phyloP scores from a whole-genome alignment of 164 flowering plant genomes.

The Houttuynia cordata region DNA sequence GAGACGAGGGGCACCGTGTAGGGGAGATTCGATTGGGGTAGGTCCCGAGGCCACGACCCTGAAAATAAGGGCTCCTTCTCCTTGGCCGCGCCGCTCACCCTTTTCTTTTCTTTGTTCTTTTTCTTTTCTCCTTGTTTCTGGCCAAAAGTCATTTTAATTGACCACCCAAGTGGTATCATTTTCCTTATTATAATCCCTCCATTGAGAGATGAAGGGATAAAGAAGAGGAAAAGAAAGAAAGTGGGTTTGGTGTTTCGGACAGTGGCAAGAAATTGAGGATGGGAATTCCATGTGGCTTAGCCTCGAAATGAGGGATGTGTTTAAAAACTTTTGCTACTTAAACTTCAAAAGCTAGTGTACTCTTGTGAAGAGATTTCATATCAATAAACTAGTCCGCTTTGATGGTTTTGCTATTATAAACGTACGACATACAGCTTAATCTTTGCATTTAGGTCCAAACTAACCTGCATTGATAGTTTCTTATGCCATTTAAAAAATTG shows the following conservation, averaged over 20 bases:
- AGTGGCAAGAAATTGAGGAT: slow-evolving; percentile 2
- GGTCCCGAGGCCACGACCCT: slow-evolving; percentile 47
- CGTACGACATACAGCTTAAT: not conserved
- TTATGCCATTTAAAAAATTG: not conserved
- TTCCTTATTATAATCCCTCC: not conserved
- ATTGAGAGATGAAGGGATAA: not conserved
- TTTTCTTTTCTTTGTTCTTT: slow-evolving; percentile 5
- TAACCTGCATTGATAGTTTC: not conserved
- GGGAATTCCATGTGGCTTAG: slow-evolving; percentile 22
- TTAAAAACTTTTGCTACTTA: slow-evolving; percentile 1
- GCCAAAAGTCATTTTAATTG: slow-evolving; percentile 2
- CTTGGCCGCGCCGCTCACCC: slow-evolving; percentile 29
- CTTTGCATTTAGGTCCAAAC: not conserved
- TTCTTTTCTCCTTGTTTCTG: not conserved
- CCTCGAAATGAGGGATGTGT: slow-evolving; percentile 26
- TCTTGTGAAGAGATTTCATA: not conserved
- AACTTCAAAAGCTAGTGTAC: not conserved
- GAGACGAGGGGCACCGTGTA: slow-evolving; percentile 12
- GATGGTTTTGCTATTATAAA: not conserved
- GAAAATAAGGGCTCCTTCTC: slow-evolving; percentile 18
- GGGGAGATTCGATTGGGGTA: slow-evolving; percentile 33
- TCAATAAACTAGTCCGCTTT: not conserved
- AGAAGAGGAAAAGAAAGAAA: not conserved
- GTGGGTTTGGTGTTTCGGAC: not conserved
- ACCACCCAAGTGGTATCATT: slow-evolving; percentile 3